Base-by-base conservation (phyloP, 2,329 filamentous ascomycete species). In the Fusarium camptoceras region DNA sequence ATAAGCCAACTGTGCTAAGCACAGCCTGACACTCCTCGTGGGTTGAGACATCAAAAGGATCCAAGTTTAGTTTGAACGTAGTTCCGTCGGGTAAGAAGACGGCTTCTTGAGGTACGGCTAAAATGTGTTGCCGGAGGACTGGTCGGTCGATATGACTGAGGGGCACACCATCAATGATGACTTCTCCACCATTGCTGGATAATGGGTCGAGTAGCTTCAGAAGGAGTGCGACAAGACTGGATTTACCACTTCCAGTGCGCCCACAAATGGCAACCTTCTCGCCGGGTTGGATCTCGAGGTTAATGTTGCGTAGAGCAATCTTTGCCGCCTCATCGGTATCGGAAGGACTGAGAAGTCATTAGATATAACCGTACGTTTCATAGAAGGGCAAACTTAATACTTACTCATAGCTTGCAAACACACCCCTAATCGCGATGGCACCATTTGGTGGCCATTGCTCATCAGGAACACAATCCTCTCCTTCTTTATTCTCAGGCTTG, bases 31-130 rank as follows among this genome's bases (percentile, higher is more conserved):
- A 83, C 25, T 81, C 78, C 2, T 67, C 68, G 0, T 72, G 62
- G 0, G 76, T 78, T 1, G 80, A 77, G 0, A 63, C 43, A 4
- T 64, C 55, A 6, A 76, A 76, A 0, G 83, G 82, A 59, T 86
- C 84, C 2, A 86, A 77, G 64, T 86, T 85, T 9, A 73, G 46
- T 24, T 74, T 76, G 55, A 84, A 78, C 0, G 78, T 80, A 39
- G 77, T 80, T 6, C 78, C 80, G 30, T 81, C 82, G 0, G 82
- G 83, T 2, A 87, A 74, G 73, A 88, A 87, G 5, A 86, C 82
- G 0, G 84, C 75, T 7, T 88, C 86, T 70, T 88, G 86, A 0
- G 86, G 84, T 3, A 88, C 76, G 8, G 84, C 83, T 44, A 86
- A 83, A 48, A 88, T 76, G 2, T 81, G 82, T 46, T 82, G 76